Conservation (phyloP, 1,139 yeast genomes). For the Pichia sp. region DNA sequence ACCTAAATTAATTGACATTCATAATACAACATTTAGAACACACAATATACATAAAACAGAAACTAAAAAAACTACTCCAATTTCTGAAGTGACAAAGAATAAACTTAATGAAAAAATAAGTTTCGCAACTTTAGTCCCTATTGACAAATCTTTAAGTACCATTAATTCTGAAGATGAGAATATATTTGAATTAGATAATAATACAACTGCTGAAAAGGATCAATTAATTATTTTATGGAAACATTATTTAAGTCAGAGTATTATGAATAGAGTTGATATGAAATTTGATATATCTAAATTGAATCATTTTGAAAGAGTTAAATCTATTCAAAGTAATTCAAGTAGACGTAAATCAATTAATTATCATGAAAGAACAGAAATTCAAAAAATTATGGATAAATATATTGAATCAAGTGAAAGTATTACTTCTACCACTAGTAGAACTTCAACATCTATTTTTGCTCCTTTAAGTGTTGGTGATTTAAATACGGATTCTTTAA, state of each 20-base stretch:
- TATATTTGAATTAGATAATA: neutral
- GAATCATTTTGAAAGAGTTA: constrained; percentile 5
- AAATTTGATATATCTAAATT: constrained; percentile 23
- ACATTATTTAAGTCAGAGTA: constrained; percentile 24
- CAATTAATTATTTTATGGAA: constrained; percentile 23
- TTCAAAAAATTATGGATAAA: constrained; percentile 16
- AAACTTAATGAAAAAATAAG: neutral
- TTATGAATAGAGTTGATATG: constrained; percentile 26
- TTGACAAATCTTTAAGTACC: constrained; percentile 2
- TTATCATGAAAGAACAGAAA: constrained; percentile 17
- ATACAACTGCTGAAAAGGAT: constrained; percentile 4
- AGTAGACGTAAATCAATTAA: constrained; percentile 1
- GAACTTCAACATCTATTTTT: neutral
- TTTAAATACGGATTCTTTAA: neutral
- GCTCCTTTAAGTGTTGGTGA: neutral
- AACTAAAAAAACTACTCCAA: neutral
- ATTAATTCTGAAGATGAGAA: constrained; percentile 1
- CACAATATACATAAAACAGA: constrained; percentile 3
- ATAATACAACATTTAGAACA: constrained; percentile 10
- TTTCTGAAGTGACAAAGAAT: neutral
- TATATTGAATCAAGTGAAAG: constrained; percentile 18
- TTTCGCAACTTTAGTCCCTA: neutral
- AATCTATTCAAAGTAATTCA: constrained; percentile 8
- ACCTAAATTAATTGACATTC: constrained; percentile 15
- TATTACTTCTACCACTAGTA: neutral